These are phyloP conservation scores for Globisporangium alternatum DNA, from an alignment of 352 stramenopile species.

Conservation along the genomic window DNA sequence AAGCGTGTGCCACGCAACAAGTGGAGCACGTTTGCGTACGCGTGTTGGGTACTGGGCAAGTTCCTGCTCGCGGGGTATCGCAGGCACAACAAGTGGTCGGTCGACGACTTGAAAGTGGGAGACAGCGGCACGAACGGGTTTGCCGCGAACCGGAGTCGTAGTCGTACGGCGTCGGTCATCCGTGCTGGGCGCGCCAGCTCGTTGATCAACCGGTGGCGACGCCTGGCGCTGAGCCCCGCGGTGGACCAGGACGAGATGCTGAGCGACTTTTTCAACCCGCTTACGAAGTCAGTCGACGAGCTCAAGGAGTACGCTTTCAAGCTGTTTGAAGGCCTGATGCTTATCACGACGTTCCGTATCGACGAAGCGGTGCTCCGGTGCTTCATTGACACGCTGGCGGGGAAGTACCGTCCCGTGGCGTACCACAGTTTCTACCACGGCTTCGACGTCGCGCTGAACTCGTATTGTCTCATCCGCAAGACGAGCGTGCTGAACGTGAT, in stretches of 20 bases:
- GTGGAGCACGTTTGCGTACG: slow-evolving; percentile 75
- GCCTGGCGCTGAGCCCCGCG: slow-evolving; percentile 41
- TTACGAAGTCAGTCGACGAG: slow-evolving; percentile 55
- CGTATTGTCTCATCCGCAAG: slow-evolving; percentile 59
- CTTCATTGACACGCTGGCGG: slow-evolving; percentile 57
- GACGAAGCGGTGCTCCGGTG: slow-evolving; percentile 34
- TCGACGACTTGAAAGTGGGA: slow-evolving; percentile 12
- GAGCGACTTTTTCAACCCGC: slow-evolving; percentile 48
- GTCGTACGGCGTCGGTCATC: slow-evolving; percentile 40
- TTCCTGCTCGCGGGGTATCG: slow-evolving; percentile 39
- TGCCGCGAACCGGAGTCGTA: slow-evolving; percentile 22
- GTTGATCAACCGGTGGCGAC: slow-evolving; percentile 61
- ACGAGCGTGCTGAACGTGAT: slow-evolving; percentile 57
- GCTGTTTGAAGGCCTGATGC: slow-evolving; percentile 57
- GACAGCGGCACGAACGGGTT: slow-evolving; percentile 10
- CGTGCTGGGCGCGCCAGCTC: slow-evolving; percentile 41
- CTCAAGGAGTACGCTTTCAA: slow-evolving; percentile 56
- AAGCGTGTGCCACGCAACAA: slow-evolving; percentile 67
- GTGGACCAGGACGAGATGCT: slow-evolving; percentile 45
- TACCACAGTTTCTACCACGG: slow-evolving; percentile 89
- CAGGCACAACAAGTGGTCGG: slow-evolving; percentile 13
- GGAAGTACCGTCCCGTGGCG: slow-evolving; percentile 61
- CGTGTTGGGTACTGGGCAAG: slow-evolving; percentile 54
- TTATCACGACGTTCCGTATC: slow-evolving; percentile 72
- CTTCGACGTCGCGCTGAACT: slow-evolving; percentile 71